Base-by-base conservation (phyloP, 306 rosid species). In the Rosa rugosa region DNA sequence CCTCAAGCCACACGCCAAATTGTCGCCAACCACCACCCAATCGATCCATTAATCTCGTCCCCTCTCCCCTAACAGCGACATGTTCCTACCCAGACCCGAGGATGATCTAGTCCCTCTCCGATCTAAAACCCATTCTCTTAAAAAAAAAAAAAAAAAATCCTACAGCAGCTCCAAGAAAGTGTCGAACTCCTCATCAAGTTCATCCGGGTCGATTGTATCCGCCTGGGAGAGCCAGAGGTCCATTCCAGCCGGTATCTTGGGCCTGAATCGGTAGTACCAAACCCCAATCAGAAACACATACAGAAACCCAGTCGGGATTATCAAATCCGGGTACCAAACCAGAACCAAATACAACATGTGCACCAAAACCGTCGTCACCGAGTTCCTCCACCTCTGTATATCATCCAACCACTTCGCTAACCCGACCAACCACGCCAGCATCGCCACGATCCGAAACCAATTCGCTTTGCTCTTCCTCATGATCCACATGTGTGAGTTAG, bases 241-340 rank as follows among this genome's bases (percentile, higher is more conserved):
- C 99, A 93, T 95, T 1, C 98, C 99, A 0, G 97, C 94, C 0
- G 97, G 99, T 73, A 91, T 89, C 75, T 80, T 93, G 1, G 99
- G 99, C 60, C 87, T 83, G 70, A 95, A 95, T 57, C 97, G 93
- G 63, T 84, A 95, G 69, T 95, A 92, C 99, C 99, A 92, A 31
- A 91, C 91, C 0, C 99, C 99, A 3, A 95, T 90, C 45, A 95
- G 67, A 79, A 92, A 92, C 38, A 95, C 88, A 72, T 95, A 95
- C 2, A 95, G 79, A 75, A 92, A 95, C 73, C 90, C 99, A 0
- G 99, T 92, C 2, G 99, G 99, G 50, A 90, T 97, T 36, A 90
- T 74, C 79, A 95, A 86, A 88, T 91, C 99, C 2, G 98, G 99
- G 76, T 92, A 92, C 99, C 99, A 95, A 87, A 95, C 99, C 64